Conservation (phyloP, 768 basidiomycete genomes). For the Scleroderma bovista region DNA sequence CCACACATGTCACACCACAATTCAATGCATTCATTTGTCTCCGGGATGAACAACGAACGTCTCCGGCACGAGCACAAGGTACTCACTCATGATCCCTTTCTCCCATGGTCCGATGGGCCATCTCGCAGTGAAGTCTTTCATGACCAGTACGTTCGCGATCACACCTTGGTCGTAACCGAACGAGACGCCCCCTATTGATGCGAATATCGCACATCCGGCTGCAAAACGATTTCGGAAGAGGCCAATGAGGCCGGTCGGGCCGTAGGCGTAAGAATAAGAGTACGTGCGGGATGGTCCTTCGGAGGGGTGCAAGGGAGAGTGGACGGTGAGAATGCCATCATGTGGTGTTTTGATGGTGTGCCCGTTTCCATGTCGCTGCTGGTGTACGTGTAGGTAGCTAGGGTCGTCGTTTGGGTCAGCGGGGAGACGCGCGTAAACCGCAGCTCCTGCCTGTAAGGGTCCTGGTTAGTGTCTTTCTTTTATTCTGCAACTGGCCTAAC, state of each 20-base stretch:
- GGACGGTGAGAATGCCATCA: conserved; percentile 23
- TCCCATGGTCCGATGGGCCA: conserved; percentile 72
- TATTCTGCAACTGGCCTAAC: too few relatives aligned
- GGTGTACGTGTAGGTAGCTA: conserved; percentile 14
- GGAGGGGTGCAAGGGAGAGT: not conserved
- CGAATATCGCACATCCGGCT: conserved; percentile 65
- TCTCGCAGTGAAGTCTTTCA: conserved; percentile 62
- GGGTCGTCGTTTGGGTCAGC: too few relatives aligned
- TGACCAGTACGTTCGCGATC: conserved; percentile 81
- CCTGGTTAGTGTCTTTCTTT: too few relatives aligned
- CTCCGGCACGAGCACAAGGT: not conserved
- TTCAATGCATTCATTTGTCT: not conserved
- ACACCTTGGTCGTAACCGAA: conserved; percentile 87
- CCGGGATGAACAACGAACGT: conserved; percentile 17
- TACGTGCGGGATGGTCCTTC: conserved; percentile 8
- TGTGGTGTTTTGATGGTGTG: conserved; percentile 15
- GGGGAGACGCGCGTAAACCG: too few relatives aligned
- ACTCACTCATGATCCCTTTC: conserved; percentile 71
- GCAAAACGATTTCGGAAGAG: conserved; percentile 61
- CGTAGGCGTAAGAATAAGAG: conserved; percentile 65
- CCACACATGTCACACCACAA: not conserved
- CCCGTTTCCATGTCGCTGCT: conserved; percentile 12
- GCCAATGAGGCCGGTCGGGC: conserved; percentile 62
- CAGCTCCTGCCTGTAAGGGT: too few relatives aligned
- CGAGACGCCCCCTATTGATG: conserved; percentile 69